Base-by-base conservation (phyloP, 345 rosid genomes). In the Psidium guajava region DNA sequence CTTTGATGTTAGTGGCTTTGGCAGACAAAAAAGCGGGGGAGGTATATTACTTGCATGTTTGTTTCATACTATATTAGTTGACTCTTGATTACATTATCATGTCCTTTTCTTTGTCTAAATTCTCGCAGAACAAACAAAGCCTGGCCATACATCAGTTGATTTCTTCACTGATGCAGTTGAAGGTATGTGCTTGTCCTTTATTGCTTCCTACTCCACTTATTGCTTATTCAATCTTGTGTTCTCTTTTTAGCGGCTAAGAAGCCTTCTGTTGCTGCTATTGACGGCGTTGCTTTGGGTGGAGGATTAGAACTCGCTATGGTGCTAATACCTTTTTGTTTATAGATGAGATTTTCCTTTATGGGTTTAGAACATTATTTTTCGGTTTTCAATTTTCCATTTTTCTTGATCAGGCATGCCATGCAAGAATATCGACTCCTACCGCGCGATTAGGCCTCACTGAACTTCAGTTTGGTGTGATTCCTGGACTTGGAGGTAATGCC, bases 181-280 rank as follows among this genome's bases (percentile, higher is more conserved):
- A 97, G 99, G 99, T 97, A 88, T n/a, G 27, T 47, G 61, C 40
- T 59, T 58, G 55, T 49, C 6, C 59, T 59, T 61, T 50, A 11
- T 50, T 50, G 52, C 52, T 11, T 50, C 52, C 14, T 10, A 50
- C 3, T 11, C 52, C 52, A 50, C n/a, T 22, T 52, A 28, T 61
- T 58, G 57, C 20, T 50, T 61, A 28, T 75, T 42, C 61, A 52
- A 40, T n/a, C 51, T 83, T n/a, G 87, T 42, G 27, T 85, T 89
- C 90, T 64, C 82, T 82, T 86, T 88, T 61, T 89, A 97, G 98
- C 92, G 88, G 96, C 95, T 7, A 93, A 87, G 89, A 97, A 97
- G 90, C 99, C 98, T 64, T 92, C 98, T 2, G 96, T 97, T 50
- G 99, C 99, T 92, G 99, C 99, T 82, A 94, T 97, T 86, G 96